These are phyloP conservation scores for Heliophila coronopifolia DNA, from an alignment of 441 rosid genomes.

Conservation along the genomic window DNA sequence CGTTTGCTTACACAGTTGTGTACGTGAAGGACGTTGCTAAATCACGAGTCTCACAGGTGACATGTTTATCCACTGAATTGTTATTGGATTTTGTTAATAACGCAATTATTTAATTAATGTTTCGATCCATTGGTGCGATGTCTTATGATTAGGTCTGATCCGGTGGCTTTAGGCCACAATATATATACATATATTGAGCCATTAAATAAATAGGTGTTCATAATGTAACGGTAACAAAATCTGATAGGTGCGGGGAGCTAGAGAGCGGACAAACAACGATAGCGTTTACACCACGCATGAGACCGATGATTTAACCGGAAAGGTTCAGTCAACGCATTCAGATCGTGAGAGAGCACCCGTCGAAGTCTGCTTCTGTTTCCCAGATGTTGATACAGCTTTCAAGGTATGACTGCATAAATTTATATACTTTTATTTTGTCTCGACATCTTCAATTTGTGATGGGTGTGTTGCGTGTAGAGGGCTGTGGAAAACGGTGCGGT, in stretches of 20 bases:
- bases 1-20: constrained; percentile 53
- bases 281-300: constrained; percentile 73
- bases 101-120: too few relatives aligned
- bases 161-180: too few relatives aligned
- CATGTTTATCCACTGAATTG: background rate
- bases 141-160: background rate
- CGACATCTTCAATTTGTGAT: background rate
- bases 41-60: constrained; percentile 67
- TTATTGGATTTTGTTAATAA: background rate
- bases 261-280: constrained; percentile 79
- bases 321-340: constrained; percentile 35
- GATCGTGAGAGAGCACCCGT: constrained; percentile 37
- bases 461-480: constrained; percentile 37
- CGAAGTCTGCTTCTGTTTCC: constrained; percentile 65
- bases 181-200: too few relatives aligned
- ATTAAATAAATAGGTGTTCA: too few relatives aligned
- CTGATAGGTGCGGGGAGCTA: constrained; percentile 67
- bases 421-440: too few relatives aligned
- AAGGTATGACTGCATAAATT: too few relatives aligned
- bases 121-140: background rate
- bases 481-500: constrained; percentile 80
- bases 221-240: background rate
- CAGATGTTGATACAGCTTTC: constrained; percentile 70
- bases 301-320: constrained; percentile 60
- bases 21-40: constrained; percentile 67